phyloP scores from a whole-genome alignment of 345 rosid genomes.

The Arabis alpina region DNA sequence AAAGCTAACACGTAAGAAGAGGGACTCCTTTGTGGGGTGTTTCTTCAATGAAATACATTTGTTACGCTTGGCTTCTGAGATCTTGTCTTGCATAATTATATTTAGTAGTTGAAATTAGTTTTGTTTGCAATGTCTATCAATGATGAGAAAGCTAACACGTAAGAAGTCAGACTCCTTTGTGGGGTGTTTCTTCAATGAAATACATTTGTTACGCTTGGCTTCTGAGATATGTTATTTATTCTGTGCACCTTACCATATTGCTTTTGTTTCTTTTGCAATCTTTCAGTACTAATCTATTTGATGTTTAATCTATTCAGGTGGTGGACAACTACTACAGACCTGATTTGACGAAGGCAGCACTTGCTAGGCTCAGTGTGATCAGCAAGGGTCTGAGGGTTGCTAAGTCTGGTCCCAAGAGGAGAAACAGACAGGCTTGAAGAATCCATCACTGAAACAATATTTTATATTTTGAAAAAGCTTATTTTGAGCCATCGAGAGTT shows the following conservation, averaged over 20 bases:
- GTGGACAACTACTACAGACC: conserved; percentile 75
- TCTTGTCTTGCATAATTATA: neutral
- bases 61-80: conserved; percentile 51
- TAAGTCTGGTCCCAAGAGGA: conserved; percentile 73
- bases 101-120: too few relatives aligned
- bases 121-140: too few relatives aligned
- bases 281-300: neutral
- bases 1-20: conserved; percentile 46
- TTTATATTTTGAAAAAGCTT: conserved; percentile 17
- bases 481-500: conserved; percentile 12
- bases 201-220: conserved; percentile 59
- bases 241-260: neutral
- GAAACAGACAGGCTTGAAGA: conserved; percentile 57
- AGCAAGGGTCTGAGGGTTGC: conserved; percentile 66
- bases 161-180: conserved; percentile 42
- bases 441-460: neutral
- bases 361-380: conserved; percentile 67
- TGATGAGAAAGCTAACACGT: conserved; percentile 50
- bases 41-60: conserved; percentile 48
- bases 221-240: conserved; percentile 43
- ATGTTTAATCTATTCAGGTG: conserved; percentile 45
- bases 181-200: conserved; percentile 37
- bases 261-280: neutral
- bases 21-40: neutral
- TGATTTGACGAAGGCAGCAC: conserved; percentile 73